Base-by-base conservation (phyloP, 192 early-diverging fungal species). In the Podila verticillata region DNA sequence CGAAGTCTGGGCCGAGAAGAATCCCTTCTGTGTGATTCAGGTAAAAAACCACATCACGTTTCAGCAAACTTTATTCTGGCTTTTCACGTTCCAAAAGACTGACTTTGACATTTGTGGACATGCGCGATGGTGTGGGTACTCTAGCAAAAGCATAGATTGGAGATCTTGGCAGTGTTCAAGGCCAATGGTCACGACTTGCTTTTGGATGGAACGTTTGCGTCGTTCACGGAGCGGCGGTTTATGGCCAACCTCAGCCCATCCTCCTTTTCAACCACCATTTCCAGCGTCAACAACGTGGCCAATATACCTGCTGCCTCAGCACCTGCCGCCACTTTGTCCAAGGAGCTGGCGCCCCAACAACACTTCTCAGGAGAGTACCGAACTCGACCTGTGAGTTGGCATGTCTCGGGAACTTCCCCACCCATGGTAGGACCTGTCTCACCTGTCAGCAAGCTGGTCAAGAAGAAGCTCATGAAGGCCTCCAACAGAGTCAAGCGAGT, bases 1-100 rank as follows among this genome's bases (percentile, higher is more conserved):
- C 32, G 84, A 88, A 34, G 73, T 90, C 26, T 88, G 84, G 84
- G 75, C 87, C 0, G 82, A 84, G n/a, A 84, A 74, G 24, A 90
- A 90, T 39, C 89, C 89, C 26, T 90, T 88, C 51, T 83, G 84
- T 32, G 26, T 65, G 17, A 36, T 58, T 22, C 85, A 87, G 86
- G 88, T 85, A 80, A 68, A 28, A 44, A 48, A 28, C 32, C 6
- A 44, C 39, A 44, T 0, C 12, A n/a, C 39, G 12, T 36, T 44
- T 39, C 9, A 39, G 13, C 36, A 12, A 39, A 39, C 7, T 39
- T 1, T 39, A 12, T 12, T 39, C 13, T 39, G 8, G 9, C 36
- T 44, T 72, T 28, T 65, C 61, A 57, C 39, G 31, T 26, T 30
- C 20, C 8, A 9, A 2, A 58, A 12, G n/a, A n/a, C 39, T 26